Evolutionary conservation across 192 early-diverging fungal genomes (phyloP), one percentile per base, ranked within the genome.

Genomic region (Backusella tuberculispora): DNA sequence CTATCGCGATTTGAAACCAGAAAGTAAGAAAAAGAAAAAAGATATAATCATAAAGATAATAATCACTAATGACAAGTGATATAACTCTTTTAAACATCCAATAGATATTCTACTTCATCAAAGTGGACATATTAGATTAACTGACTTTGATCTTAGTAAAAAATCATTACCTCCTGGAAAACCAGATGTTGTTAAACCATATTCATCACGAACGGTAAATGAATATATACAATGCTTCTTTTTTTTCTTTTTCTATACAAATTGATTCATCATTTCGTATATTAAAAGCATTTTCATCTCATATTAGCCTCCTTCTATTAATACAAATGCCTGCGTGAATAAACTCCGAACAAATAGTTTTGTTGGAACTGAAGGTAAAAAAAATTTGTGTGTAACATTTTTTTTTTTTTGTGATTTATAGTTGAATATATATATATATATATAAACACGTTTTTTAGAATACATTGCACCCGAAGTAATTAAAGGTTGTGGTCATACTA

Each of bases 391-490:
- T 37, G 38, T 42, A 96, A 3, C 50, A 53, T 19, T 3, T n/a
- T 6, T 50, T 8, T 19, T 19, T 50, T 14, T 4, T 19, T 53
- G 21, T 29, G 34, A n/a, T 9, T 44, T 26, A 37, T 24, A 69
- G 8, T 42, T 42, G 10, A 10, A 26, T 21, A 45, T 10, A 5
- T 45, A 38, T 68, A 68, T n/a, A 68, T 19, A 24, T 13, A 24
- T 3, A 19, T 41, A 12, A 41, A 21, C 38, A 14, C 42, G 17
- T 29, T 34, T 65, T 65, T 6, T 67, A 88, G 97, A 99, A 85
- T 99, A 99, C 80, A 97, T 99, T 89, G 95, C 98, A n/a, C 98
- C 98, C 47, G 98, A 99, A 82, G 95, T 99, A 21, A 97, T 99
- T 85, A 93, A 92, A 70, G 97, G 97, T 50, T 86, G 87, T 50